Evolutionary conservation across 371 early-diverging fungal species (phyloP).

Genomic region (Mucor irregularis): DNA sequence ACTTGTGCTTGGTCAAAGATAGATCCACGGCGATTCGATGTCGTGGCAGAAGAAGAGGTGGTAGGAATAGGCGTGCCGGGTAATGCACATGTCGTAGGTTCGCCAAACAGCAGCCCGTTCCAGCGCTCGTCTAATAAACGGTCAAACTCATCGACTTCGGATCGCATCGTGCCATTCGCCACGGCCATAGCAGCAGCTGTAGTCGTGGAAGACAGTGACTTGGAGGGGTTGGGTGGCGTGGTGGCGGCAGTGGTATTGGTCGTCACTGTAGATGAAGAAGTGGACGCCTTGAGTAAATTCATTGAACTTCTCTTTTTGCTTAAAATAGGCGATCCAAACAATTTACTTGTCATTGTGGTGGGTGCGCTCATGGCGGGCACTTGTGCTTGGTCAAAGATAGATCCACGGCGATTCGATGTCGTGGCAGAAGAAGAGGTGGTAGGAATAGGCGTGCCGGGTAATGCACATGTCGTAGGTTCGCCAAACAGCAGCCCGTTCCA

Average conservation of each 20-base stretch:
- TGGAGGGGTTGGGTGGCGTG: background rate
- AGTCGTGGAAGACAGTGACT: background rate
- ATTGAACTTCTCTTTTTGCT: background rate
- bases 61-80: background rate
- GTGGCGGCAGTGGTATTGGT: background rate
- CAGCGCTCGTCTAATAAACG: conserved; percentile 57
- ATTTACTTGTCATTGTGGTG: too few species aligned
- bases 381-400: too few species aligned
- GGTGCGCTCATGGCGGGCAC: too few species aligned
- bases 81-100: conserved; percentile 4
- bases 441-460: background rate
- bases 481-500: conserved; percentile 50
- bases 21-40: too few species aligned
- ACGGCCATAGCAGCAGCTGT: background rate
- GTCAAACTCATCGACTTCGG: conserved; percentile 60
- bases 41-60: background rate
- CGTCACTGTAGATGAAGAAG: background rate
- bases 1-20: too few species aligned
- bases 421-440: background rate
- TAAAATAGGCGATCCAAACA: too few species aligned
- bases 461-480: conserved; percentile 8
- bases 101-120: conserved; percentile 44
- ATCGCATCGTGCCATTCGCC: conserved; percentile 24
- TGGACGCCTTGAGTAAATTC: background rate
- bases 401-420: too few species aligned